Evolutionary conservation across 139 green algal species (phyloP).

Genomic region (Gonium pectorale): DNA sequence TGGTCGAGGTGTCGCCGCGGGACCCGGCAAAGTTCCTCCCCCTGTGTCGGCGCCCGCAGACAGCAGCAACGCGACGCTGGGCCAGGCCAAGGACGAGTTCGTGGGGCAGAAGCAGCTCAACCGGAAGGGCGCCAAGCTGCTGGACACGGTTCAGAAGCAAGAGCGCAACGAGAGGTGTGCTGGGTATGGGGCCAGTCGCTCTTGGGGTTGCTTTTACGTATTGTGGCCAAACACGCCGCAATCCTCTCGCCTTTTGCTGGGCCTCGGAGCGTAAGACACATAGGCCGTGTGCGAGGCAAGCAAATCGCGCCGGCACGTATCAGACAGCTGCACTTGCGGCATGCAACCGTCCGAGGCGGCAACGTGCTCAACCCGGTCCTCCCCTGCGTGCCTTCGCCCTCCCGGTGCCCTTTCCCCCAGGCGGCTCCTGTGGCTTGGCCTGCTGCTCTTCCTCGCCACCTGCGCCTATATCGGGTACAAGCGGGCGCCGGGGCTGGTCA

Average conservation of each 20-base stretch:
- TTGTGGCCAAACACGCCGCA: too few species aligned
- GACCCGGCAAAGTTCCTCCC: too few species aligned
- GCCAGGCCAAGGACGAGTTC: constrained; percentile 71
- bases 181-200: background rate
- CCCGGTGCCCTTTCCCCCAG: too few species aligned
- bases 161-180: constrained; percentile 56
- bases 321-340: too few species aligned
- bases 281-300: too few species aligned
- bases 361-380: too few species aligned
- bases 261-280: too few species aligned
- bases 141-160: constrained; percentile 70
- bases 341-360: too few species aligned
- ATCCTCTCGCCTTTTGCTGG: too few species aligned
- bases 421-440: constrained; percentile 67
- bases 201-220: background rate
- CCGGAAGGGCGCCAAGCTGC: constrained; percentile 60
- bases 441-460: constrained; percentile 72
- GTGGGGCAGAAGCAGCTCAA: constrained; percentile 58
- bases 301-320: too few species aligned
- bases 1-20: too few species aligned
- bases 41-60: constrained; percentile 51
- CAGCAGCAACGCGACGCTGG: constrained; percentile 62
- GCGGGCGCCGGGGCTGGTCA: constrained; percentile 59
- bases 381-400: too few species aligned
- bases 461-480: constrained; percentile 77